Base-by-base conservation (phyloP, 2,329 filamentous ascomycete genomes). In the Aspergillus calidoustus region DNA sequence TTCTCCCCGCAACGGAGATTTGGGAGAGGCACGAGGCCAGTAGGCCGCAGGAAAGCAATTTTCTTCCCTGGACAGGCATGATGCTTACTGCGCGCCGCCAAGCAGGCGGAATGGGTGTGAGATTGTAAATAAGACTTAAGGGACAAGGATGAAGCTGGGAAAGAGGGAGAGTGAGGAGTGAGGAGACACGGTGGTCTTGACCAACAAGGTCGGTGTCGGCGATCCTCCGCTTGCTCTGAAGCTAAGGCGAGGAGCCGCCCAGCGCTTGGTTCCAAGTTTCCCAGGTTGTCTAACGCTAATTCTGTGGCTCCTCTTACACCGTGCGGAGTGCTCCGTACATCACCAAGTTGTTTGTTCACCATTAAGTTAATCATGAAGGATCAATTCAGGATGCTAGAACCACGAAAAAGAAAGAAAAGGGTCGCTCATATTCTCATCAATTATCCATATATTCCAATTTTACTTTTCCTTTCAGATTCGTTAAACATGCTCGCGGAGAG, bases 1-100 rank as follows among this genome's bases (percentile, higher is more conserved):
- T 59, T 59, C 67, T 69, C 64, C 69, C 73, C 64, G 69, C 66
- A 22, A 67, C 67, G 23, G 62, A 65, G 44, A 60, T 59, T 54
- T 66, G 69, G 63, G 62, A 66, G 57, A 71, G 56, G 19, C 65
- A 55, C 44, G 57, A 65, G 30, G 59, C 57, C 31, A 68, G 50
- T 38, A 70, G 61, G 47, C 64, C 63, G 61, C 64, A 66, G 28
- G 38, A 51, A 50, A 53, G 49, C 22, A 54, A 48, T 31, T 9
- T 47, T 58, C 30, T 44, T 38, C 57, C 49, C 31, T 48, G 57
- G 25, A 59, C 30, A 23, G 47, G 30, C 65, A 69, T 65, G 25
- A 25, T 63, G 38, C 46, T 48, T 46, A 61, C 19, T 44, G 46
- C 52, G 47, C 43, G 13, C 58, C 51, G 52, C 63, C 57, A 38